Evolutionary conservation across 2,329 filamentous ascomycete species (phyloP), one percentile per base, ranked within the genome.

Genomic region (Pseudocercospora macadamiae): DNA sequence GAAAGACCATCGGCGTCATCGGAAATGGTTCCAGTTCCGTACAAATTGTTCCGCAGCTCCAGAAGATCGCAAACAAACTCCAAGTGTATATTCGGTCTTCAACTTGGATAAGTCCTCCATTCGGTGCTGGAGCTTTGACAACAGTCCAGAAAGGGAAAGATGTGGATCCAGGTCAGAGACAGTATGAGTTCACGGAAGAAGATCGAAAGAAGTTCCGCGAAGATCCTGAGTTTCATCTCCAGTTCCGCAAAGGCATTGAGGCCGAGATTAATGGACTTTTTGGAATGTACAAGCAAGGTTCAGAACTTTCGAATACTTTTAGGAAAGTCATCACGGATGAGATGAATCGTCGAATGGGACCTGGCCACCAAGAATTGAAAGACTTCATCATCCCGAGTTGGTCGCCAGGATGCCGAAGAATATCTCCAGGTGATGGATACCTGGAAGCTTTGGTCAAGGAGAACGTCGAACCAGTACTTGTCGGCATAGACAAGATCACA

Each of bases 231-330:
- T 75, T 76, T 37, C 78, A 79, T 47, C 71, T 78, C 32, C 75
- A 77, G 57, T 80, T 80, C 60, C 73, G 76, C 57, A 79, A 77
- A 64, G 71, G 75, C 45, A 76, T 80, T 51, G 78, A 81, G 59
- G 75, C 75, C 54, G 77, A 80, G 61, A 73, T 84, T n/a, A 83
- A 82, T 62, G 70, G 69, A 5, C 61, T 77, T 1, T 80, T 80
- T 62, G 73, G 69, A 57, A 77, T 79, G 71, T 79, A 76, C 60
- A 69, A 74, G 55, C 71, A 76, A 53, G 74, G 72, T 36, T 77
- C 76, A 1, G 74, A 75, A 36, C 71, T 75, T 60, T 76, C 72
- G 19, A 67, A 79, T n/a, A 62, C 65, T 48, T 74, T 76, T 63
- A 70, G 74, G 75, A 57, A 79, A 39, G 78, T 83, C 68, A 81